Evolutionary conservation across 768 basidiomycete genomes (phyloP).

Genomic region (Tricholoma furcatifolium): DNA sequence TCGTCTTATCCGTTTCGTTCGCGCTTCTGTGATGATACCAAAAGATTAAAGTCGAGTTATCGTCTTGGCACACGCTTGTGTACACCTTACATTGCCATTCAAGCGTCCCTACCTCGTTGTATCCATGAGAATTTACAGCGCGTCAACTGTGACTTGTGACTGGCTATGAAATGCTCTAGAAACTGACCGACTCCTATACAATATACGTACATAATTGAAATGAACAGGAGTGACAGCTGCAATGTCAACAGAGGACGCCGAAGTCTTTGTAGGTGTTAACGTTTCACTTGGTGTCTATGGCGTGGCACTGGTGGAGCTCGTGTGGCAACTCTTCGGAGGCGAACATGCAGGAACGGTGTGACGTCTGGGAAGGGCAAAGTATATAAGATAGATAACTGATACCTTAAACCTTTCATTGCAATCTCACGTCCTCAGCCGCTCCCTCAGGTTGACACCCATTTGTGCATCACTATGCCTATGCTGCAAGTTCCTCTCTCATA

Average conservation of each 20-base stretch:
- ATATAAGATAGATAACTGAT: slow-evolving; percentile 5
- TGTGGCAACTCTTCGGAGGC: not conserved
- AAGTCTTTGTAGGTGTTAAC: not conserved
- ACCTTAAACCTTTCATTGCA: not conserved
- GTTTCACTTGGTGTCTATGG: not conserved
- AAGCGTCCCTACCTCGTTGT: not conserved
- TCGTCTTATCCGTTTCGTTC: not conserved
- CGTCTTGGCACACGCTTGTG: slow-evolving; percentile 5
- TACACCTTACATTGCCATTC: slow-evolving; percentile 1
- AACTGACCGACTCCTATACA: not conserved
- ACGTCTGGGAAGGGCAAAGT: not conserved
- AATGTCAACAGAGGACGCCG: not conserved
- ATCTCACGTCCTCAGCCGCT: not conserved
- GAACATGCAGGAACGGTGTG: not conserved
- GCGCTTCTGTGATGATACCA: not conserved
- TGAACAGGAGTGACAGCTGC: not conserved
- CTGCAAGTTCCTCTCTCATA: slow-evolving; percentile 30
- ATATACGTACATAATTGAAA: not conserved
- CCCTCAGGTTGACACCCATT: not conserved
- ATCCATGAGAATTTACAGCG: not conserved
- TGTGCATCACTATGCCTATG: slow-evolving; percentile 40
- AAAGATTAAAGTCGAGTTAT: not conserved
- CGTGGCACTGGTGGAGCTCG: not conserved
- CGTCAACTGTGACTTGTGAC: not conserved
- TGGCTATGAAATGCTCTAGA: not conserved